Evolutionary conservation across 108 stramenopile genomes (phyloP).

Genomic region (Cyclostephanos invisitatus): DNA sequence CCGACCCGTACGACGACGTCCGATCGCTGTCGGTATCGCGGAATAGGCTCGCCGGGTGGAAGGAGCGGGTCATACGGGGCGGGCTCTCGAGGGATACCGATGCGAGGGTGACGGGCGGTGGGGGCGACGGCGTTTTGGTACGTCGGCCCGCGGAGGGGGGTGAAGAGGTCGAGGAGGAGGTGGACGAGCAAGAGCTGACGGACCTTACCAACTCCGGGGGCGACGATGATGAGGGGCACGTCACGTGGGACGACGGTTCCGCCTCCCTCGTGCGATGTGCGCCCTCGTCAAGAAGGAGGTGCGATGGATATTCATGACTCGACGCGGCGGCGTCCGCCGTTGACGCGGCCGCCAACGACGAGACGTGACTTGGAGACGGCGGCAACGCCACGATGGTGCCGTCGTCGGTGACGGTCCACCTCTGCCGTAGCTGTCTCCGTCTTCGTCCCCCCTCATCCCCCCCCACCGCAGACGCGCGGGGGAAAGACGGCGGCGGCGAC

Average conservation of each 20-base stretch:
- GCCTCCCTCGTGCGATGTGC: neutral
- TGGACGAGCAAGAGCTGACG: neutral
- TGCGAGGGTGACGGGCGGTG: neutral
- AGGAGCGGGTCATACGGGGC: constrained; percentile 6
- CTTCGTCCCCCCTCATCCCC: neutral
- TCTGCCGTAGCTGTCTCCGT: neutral
- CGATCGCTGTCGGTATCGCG: constrained; percentile 1
- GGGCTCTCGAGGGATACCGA: constrained; percentile 8
- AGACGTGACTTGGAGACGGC: constrained; percentile 4
- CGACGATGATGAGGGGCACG: neutral
- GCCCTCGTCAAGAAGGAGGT: no score
- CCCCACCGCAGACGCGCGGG: neutral
- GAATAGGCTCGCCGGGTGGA: neutral
- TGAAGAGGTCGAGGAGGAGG: neutral
- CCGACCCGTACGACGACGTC: neutral
- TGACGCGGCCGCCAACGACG: neutral
- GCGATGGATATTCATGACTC: neutral
- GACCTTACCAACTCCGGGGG: constrained; percentile 7
- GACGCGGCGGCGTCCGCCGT: neutral
- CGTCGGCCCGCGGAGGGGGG: neutral
- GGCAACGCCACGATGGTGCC: constrained; percentile 7
- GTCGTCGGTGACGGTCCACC: constrained; percentile 14
- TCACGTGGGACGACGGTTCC: neutral
- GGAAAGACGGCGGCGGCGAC: neutral
- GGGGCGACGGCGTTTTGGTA: neutral